A percentile compares a stretch with the other conserved stretches of the same genome.
phyloP scores from a whole-genome alignment of 345 rosid genomes.

The Murraya paniculata region DNA sequence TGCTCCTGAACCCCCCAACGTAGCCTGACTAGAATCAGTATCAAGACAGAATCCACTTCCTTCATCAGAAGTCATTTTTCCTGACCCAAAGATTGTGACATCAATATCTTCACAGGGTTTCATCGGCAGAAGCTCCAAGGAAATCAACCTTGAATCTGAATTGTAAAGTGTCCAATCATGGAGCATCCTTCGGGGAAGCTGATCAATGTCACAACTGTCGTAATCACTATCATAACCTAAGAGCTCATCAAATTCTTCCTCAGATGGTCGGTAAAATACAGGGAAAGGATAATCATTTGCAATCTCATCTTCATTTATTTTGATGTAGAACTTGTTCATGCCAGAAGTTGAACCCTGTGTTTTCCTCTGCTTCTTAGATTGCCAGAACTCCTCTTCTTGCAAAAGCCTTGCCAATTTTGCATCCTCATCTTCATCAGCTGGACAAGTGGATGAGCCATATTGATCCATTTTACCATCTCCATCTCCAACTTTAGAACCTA shows the following conservation, averaged over 20 bases:
- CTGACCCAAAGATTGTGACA: conserved; percentile 76
- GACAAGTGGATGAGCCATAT: conserved; percentile 19
- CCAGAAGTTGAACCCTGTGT: conserved; percentile 37
- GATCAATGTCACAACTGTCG: conserved; percentile 35
- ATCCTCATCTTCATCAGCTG: conserved; percentile 60
- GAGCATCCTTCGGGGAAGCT: conserved; percentile 67
- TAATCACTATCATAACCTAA: conserved; percentile 39
- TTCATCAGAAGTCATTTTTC: conserved; percentile 60
- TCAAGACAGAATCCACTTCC: conserved; percentile 60
- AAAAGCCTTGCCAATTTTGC: conserved; percentile 54
- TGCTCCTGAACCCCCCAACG: conserved; percentile 33
- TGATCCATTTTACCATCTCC: conserved; percentile 18
- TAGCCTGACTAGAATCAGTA: conserved; percentile 37
- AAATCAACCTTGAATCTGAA: conserved; percentile 60
- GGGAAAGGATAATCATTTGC: conserved; percentile 91
- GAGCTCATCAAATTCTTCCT: conserved; percentile 70
- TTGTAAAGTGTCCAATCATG: conserved; percentile 89
- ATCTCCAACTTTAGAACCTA: conserved; percentile 35
- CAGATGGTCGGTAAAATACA: conserved; percentile 49
- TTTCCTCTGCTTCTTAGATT: conserved; percentile 49
- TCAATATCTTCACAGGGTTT: conserved; percentile 67
- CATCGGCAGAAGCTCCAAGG: conserved; percentile 86
- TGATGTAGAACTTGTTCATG: conserved; percentile 53
- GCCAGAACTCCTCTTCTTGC: conserved; percentile 78
- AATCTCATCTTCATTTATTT: conserved; percentile 82